Conservation (phyloP, 306 rosid genomes). For the Fragaria vesca region DNA sequence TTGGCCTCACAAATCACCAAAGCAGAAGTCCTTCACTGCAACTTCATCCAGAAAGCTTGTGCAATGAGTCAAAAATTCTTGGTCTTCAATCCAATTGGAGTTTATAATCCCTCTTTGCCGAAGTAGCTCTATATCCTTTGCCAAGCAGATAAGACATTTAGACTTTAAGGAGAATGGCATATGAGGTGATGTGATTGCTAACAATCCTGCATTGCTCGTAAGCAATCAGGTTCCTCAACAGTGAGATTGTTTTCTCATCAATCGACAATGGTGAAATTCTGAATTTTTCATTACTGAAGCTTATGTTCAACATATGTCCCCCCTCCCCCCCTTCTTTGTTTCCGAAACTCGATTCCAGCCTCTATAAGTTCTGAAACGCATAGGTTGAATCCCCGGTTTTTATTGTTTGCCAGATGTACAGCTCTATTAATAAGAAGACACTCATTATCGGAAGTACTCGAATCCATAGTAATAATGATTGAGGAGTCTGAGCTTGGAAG, state of each 20-base stretch:
- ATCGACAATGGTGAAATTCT: not conserved
- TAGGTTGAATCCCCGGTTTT: not conserved
- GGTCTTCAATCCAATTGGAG: not conserved
- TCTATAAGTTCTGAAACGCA: slow-evolving; percentile 12
- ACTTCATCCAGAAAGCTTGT: slow-evolving; percentile 19
- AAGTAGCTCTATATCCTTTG: not conserved
- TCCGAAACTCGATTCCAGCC: slow-evolving; percentile 7
- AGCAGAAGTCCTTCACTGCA: slow-evolving; percentile 23
- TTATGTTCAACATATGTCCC: too few species aligned
- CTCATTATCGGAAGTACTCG: too few species aligned
- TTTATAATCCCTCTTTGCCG: not conserved
- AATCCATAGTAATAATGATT: too few species aligned
- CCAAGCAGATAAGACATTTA: too few species aligned
- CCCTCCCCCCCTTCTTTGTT: too few species aligned
- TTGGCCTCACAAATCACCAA: not conserved
- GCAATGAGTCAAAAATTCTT: slow-evolving; percentile 16
- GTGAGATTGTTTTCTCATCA: slow-evolving; percentile 11
- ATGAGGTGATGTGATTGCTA: not conserved
- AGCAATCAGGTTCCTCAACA: slow-evolving; percentile 34
- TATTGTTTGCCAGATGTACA: too few species aligned
- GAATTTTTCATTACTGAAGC: too few species aligned
- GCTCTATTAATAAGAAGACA: too few species aligned
- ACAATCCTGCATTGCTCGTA: slow-evolving; percentile 21
- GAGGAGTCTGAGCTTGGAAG: not conserved
- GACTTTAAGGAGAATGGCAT: slow-evolving; percentile 26